Evolutionary conservation across 129 eudicot species (phyloP), one percentile per base, ranked within the genome.

Genomic region (Solidago caesia): DNA sequence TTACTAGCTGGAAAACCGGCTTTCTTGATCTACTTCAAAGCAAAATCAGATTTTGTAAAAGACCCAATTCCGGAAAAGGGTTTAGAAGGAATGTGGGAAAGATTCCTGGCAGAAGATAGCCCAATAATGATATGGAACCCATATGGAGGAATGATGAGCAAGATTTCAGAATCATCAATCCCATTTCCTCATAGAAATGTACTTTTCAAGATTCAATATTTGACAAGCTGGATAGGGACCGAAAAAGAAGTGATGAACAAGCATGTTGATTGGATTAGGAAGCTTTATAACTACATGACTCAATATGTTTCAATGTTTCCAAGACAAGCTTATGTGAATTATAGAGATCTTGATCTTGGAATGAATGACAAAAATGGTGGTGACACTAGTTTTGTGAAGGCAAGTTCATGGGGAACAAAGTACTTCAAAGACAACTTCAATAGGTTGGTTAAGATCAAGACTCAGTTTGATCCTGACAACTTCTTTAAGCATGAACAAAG

Each of bases 151-250:
- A 73, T 73, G 77, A 73, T 73, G 77, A 47, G 77, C 45, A 46
- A 48, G 77, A 73, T 73, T 46, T 10, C 77, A 60, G 77, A 73
- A 61, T 73, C 77, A 13, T 45, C 69, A 21, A 60, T 73, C 59
- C 77, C 77, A 11, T 73, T 73, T 60, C 77, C 77, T 73, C 77
- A 73, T 45, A 73, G 77, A 73, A 73, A 73, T 60, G 77, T 68
- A 60, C 77, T 73, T 60, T 73, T 73, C 69, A 73, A 58, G 69
- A 73, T 73, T 44, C 77, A 73, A 5, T 73, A 73, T 73, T 7
- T 73, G 42, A 73, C 68, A 60, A 60, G 2, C 5, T 73, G 77
- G 77, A 73, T 73, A 68, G 42, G n/a, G 29, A 59, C 59, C 25
- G 68, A 60, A 0, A 73, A 45, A 13, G 69, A 73, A 60, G 46